Base-by-base conservation (phyloP, 2,329 filamentous ascomycete species). In the Colletotrichum truncatum region DNA sequence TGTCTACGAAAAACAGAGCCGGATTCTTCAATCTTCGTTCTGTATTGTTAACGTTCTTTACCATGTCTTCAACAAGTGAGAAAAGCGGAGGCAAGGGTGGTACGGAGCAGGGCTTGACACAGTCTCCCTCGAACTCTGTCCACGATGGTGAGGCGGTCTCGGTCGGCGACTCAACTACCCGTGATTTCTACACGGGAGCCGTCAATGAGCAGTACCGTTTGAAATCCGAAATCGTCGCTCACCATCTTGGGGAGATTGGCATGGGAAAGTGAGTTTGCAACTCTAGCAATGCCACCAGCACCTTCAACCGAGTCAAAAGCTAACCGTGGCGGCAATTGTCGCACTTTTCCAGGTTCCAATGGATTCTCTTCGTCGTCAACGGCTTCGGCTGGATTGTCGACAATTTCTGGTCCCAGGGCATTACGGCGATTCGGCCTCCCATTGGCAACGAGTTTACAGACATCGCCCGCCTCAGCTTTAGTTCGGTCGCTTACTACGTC, bases 381-480 rank as follows among this genome's bases (percentile, higher is more conserved):
- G 81, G 81, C 26, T 80, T 81, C 41, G 81, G 81, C 21, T 83
- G 78, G 78, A 79, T 82, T 45, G 75, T 80, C 16, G 80, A 82
- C 71, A 82, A 82, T 64, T 76, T 78, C 62, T 78, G 75, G 74
- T 74, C 71, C 6, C 76, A 78, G 64, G 76, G 76, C 23, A 75
- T 78, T 66, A 74, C 73, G 12, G 75, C 75, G 8, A 69, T 75
- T 4, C 73, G 76, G 0, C 75, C 76, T 4, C 70, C 76, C 4
- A 69, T 77, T 10, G 70, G 64, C 23, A 76, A 75, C 67, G 77
- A 79, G 63, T 79, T 79, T 55, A 71, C 69, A 14, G 74, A 72
- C 57, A 73, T 77, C 23, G 64, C 59, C 28, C 68, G 67, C 18
- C 68, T 77, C 21, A 75, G 72, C 67, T 79, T 74, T 69, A 77